Evolutionary conservation across 2,329 filamentous ascomycete genomes (phyloP), one percentile per base, ranked within the genome.

Genomic region (Ophiocordyceps camponoti-saundersi): DNA sequence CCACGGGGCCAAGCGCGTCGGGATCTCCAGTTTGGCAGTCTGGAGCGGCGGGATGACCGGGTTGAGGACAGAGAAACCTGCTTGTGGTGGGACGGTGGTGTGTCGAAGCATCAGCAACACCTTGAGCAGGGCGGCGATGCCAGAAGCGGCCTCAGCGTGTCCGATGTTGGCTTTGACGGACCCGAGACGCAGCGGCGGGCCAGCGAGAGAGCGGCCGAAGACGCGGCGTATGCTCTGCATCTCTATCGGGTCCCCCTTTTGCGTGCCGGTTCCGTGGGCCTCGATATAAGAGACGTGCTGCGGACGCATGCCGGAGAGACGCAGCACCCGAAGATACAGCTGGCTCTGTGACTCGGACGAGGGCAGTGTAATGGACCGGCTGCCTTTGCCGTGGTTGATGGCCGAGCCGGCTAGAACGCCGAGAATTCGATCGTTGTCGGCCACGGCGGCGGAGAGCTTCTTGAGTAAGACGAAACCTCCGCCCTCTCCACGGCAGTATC

Each of bases 371-470:
- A 89, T 87, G 0, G 80, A 85, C 1, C 77, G 70, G 8, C 81
- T 72, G 52, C 84, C 74, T 1, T 78, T 78, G 0, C 79, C 85
- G 56, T 88, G 82, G 57, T 87, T 88, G 36, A 81, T 85, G 0
- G 70, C 72, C 0, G 77, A 73, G 1, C 70, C 76, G 0, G 76
- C 63, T 44, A 85, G 77, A 51, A 80, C 75, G 18, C 72, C 80
- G 3, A 82, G 64, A 20, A 67, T 82, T 72, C 45, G 76, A 73
- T 85, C 81, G 44, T 79, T 79, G 57, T 84, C 80, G 0, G 57
- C 57, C 1, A 55, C 11, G 0, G 62, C 62, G 55, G 73, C 70
- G 6, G 68, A 63, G 0, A 76, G 59, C 0, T 67, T 58, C 55
- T 77, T 77, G 8, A 77, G 49, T 0, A 77, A 59, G 0, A 77